Percentiles rank a stretch among this genome's conserved stretches.
phyloP scores from a whole-genome alignment of 371 early-diverging fungal species.

The Zychaea mexicana region DNA sequence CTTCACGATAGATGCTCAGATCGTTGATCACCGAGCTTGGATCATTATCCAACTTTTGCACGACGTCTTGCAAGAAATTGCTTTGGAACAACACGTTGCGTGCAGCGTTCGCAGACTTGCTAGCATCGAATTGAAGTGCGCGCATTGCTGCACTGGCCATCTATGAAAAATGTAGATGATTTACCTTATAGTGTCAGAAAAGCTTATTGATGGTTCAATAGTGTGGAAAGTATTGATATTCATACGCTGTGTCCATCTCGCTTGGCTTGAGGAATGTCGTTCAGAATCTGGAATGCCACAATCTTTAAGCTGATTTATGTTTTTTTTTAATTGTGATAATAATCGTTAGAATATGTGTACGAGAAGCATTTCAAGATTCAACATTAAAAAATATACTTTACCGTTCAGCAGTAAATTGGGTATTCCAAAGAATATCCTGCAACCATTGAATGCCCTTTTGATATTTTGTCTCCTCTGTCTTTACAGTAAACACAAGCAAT shows the following conservation, averaged over 20 bases:
- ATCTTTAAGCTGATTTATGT: conserved; percentile 63
- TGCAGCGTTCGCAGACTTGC: conserved; percentile 54
- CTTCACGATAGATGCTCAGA: conserved; percentile 56
- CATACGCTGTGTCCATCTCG: conserved; percentile 64
- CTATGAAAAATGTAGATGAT: too few relatives aligned
- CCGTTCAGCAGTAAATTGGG: conserved; percentile 61
- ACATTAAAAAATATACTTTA: not conserved
- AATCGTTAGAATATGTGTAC: not conserved
- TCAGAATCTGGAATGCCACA: conserved; percentile 58
- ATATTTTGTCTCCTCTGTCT: conserved; percentile 57
- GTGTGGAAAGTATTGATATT: conserved; percentile 1
- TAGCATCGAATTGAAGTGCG: conserved; percentile 49
- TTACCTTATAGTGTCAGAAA: too few relatives aligned
- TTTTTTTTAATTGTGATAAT: too few relatives aligned
- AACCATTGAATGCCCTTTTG: conserved; percentile 61
- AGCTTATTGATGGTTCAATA: too few relatives aligned
- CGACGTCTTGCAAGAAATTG: conserved; percentile 54
- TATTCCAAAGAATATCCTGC: conserved; percentile 63
- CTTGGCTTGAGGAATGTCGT: conserved; percentile 66
- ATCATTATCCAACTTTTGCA: conserved; percentile 52
- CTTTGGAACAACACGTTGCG: conserved; percentile 55
- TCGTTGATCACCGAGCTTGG: conserved; percentile 50
- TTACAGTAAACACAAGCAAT: conserved; percentile 50
- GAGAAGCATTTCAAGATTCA: not conserved
- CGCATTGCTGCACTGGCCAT: conserved; percentile 57